Evolutionary conservation across 352 stramenopile genomes (phyloP).

Genomic region (Elongisporangium undulatum): DNA sequence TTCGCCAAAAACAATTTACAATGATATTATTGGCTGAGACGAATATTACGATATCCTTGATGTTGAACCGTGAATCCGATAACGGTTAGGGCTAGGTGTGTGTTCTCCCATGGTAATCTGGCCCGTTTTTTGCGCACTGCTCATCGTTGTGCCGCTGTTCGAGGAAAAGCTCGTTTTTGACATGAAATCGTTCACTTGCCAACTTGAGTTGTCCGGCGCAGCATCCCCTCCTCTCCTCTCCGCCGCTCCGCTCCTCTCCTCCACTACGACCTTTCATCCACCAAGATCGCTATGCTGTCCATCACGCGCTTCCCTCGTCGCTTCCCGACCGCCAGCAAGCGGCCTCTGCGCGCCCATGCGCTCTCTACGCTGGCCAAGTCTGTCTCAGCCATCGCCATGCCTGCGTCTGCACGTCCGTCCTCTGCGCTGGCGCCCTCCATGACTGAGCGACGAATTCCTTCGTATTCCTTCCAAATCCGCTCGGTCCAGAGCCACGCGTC

Average conservation of each 20-base stretch:
- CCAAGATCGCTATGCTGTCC: constrained; percentile 44
- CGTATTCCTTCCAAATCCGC: not conserved
- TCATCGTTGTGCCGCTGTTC: not conserved
- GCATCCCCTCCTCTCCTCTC: constrained; percentile 4
- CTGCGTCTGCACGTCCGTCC: constrained; percentile 7
- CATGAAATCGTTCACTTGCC: not conserved
- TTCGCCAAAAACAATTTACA: not conserved
- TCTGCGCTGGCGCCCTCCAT: constrained; percentile 16
- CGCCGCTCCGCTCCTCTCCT: not conserved
- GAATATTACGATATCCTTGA: not conserved
- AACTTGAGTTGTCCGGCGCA: not conserved
- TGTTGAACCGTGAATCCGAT: not conserved
- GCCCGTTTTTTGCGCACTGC: not conserved
- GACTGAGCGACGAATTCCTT: constrained; percentile 3
- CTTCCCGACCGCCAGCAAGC: constrained; percentile 72
- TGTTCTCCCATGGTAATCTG: not conserved
- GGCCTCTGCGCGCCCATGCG: constrained; percentile 25
- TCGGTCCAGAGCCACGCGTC: not conserved
- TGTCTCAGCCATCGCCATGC: constrained; percentile 1
- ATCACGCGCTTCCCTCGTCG: constrained; percentile 81
- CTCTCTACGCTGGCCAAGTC: constrained; percentile 2
- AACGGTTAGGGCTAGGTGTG: not conserved
- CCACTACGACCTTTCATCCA: not conserved
- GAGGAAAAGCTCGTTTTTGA: not conserved
- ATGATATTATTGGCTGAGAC: not conserved